Conservation (phyloP, 768 basidiomycete species). For the Naematelia aurantialba region DNA sequence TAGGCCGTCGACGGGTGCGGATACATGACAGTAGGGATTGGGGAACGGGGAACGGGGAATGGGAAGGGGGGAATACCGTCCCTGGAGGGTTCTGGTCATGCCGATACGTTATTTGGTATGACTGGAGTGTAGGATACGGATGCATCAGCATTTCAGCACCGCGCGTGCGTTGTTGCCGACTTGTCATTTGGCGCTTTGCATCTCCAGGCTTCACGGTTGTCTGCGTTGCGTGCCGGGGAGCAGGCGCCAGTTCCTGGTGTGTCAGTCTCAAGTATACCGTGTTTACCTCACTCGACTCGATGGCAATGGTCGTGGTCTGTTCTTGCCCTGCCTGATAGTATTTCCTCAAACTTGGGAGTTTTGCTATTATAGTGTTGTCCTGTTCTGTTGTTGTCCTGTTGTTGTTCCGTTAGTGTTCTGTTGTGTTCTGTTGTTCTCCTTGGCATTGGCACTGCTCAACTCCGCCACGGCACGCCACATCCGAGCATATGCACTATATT, state of each 20-base stretch:
- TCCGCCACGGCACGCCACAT: not conserved
- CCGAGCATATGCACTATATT: not conserved
- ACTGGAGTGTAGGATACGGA: too few species aligned
- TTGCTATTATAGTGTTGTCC: not conserved
- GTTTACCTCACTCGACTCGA: too few species aligned
- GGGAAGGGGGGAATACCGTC: not conserved
- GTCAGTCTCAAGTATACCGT: too few species aligned
- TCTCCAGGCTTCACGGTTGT: too few species aligned
- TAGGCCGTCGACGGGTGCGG: slow-evolving; percentile 22
- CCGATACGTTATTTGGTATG: not conserved
- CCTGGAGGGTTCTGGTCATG: not conserved
- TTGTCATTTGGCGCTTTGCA: too few species aligned
- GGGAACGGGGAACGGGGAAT: slow-evolving; percentile 1
- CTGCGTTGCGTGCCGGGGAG: too few species aligned
- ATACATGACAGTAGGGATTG: not conserved
- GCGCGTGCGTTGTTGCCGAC: too few species aligned
- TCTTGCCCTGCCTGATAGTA: too few species aligned
- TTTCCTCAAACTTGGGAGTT: too few species aligned
- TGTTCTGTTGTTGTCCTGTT: not conserved
- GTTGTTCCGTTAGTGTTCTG: not conserved
- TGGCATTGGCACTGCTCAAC: not conserved
- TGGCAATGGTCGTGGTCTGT: too few species aligned
- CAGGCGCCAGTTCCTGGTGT: too few species aligned
- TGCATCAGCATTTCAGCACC: too few species aligned
- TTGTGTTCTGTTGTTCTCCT: slow-evolving; percentile 1